phyloP scores from a whole-genome alignment of 176 grass and related monocot genomes.

The Zoysia pacifica region DNA sequence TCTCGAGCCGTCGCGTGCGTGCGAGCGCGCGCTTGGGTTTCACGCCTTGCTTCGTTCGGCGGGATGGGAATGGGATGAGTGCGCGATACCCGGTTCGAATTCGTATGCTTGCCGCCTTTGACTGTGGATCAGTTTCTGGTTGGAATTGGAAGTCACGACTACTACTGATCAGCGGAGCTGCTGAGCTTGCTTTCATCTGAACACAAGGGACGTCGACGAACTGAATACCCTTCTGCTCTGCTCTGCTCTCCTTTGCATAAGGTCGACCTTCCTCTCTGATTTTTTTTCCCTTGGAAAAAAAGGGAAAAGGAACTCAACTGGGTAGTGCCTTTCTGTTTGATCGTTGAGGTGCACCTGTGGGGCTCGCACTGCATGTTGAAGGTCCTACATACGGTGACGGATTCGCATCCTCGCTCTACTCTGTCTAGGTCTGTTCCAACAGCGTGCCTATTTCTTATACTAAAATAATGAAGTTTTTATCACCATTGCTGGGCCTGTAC shows the following conservation, averaged over 20 bases:
- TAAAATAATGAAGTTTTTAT: background rate
- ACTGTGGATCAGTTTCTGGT: background rate
- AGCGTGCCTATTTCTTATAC: background rate
- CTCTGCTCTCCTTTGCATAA: background rate
- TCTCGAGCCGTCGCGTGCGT: background rate
- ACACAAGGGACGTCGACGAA: conserved; percentile 12
- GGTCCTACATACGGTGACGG: background rate
- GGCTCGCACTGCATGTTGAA: background rate
- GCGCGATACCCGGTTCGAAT: background rate
- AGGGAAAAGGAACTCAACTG: background rate
- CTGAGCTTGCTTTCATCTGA: conserved; percentile 22
- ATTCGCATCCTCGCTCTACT: background rate
- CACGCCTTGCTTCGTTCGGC: conserved; percentile 14
- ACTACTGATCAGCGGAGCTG: conserved; percentile 19
- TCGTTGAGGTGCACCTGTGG: background rate
- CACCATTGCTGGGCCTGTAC: background rate
- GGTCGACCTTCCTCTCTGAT: background rate
- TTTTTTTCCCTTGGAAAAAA: background rate
- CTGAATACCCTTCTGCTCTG: conserved; percentile 17
- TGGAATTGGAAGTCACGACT: background rate
- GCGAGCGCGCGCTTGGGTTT: background rate
- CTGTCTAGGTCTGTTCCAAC: conserved; percentile 24
- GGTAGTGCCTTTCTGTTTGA: conserved; percentile 22
- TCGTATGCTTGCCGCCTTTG: background rate
- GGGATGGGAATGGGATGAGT: background rate